Conservation (phyloP, 2,329 filamentous ascomycete genomes). For the Arthrobotrys pseudoclavata region DNA sequence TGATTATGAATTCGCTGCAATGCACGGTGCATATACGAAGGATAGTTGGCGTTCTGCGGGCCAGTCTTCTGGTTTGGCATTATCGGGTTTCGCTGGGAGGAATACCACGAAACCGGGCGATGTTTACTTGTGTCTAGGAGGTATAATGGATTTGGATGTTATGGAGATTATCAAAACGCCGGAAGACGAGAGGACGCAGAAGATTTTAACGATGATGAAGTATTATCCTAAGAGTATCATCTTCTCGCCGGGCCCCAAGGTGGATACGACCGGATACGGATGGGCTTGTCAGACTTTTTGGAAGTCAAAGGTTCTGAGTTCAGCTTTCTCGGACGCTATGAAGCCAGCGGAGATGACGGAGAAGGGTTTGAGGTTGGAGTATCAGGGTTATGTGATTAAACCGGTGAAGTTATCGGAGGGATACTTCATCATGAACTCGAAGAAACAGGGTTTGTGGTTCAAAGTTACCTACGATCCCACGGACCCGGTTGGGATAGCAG, state of each 20-base stretch:
- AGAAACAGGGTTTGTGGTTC: constrained; percentile 32
- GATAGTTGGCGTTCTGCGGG: constrained; percentile 8
- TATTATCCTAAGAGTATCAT: constrained; percentile 49
- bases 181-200: constrained; percentile 34
- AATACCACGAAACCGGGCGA: constrained; percentile 44
- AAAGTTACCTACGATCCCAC: constrained; percentile 46
- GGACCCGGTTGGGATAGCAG: constrained; percentile 17
- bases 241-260: constrained; percentile 44
- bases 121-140: constrained; percentile 44
- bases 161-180: constrained; percentile 43
- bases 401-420: constrained; percentile 28
- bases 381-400: constrained; percentile 39
- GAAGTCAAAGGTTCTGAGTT: constrained; percentile 42
- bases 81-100: constrained; percentile 42
- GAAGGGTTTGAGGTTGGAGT: constrained; percentile 38
- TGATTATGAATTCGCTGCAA: constrained; percentile 32
- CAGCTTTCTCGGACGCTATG: constrained; percentile 34
- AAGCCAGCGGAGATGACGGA: constrained; percentile 34
- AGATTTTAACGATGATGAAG: constrained; percentile 35
- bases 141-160: constrained; percentile 38
- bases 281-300: constrained; percentile 54
- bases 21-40: constrained; percentile 30
- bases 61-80: constrained; percentile 31
- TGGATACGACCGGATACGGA: constrained; percentile 18
- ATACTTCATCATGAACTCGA: constrained; percentile 34